These are phyloP conservation scores for Seminavis robusta DNA, from an alignment of 108 stramenopile species.

Conservation along the genomic window DNA sequence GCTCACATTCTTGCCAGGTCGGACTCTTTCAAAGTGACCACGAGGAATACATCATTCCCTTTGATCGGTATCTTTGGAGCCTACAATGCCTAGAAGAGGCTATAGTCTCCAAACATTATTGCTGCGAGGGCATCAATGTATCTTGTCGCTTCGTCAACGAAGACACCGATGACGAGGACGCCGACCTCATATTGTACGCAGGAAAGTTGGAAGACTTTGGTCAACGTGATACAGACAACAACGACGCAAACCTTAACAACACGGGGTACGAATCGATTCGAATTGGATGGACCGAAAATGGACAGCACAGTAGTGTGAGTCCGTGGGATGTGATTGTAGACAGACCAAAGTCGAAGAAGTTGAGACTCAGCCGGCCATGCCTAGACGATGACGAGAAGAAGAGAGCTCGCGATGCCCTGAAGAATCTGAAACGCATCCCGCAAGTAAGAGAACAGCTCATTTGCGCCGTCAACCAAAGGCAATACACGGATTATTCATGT, in stretches of 20 bases:
- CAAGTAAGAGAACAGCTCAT: conserved; percentile 39
- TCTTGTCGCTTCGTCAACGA: too few relatives aligned
- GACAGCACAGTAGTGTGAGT: conserved; percentile 30
- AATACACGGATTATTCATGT: conserved; percentile 62
- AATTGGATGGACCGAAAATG: conserved; percentile 10
- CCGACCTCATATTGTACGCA: conserved; percentile 28
- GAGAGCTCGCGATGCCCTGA: conserved; percentile 31
- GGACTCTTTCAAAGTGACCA: conserved; percentile 66
- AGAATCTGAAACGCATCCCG: conserved; percentile 29
- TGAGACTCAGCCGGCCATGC: conserved; percentile 31
- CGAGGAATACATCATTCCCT: conserved; percentile 66
- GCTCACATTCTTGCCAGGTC: conserved; percentile 11
- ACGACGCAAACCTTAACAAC: neutral
- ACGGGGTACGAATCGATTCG: too few relatives aligned
- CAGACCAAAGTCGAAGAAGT: conserved; percentile 2
- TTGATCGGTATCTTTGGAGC: conserved; percentile 50
- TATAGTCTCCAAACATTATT: too few relatives aligned
- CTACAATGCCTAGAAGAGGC: conserved; percentile 52
- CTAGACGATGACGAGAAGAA: conserved; percentile 44
- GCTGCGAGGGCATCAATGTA: conserved; percentile 26
- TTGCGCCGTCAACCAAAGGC: conserved; percentile 45
- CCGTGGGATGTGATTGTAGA: conserved; percentile 58
- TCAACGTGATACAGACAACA: conserved; percentile 5
- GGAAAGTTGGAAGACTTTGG: conserved; percentile 8
- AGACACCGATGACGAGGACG: conserved; percentile 25